These are phyloP conservation scores for Trichoderma brevicompactum DNA, from an alignment of 2,329 filamentous ascomycete species.

Conservation along the genomic window DNA sequence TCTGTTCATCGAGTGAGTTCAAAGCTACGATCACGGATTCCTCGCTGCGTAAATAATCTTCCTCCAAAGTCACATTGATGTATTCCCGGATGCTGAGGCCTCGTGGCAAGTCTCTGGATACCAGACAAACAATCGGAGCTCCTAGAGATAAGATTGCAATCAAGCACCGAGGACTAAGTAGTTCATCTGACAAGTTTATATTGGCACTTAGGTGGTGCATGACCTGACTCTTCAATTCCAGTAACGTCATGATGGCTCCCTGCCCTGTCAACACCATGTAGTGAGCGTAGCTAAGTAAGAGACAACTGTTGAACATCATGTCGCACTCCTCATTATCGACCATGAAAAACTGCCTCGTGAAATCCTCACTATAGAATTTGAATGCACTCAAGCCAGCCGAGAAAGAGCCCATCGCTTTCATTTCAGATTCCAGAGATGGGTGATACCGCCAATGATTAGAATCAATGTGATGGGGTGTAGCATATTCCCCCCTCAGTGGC, in stretches of 20 bases:
- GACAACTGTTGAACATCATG: constrained; percentile 11
- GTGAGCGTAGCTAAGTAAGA: constrained; percentile 11
- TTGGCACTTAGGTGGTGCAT: not conserved
- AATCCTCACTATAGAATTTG: constrained; percentile 10
- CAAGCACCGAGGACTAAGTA: constrained; percentile 10
- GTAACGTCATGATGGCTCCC: not conserved
- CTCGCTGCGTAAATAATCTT: not conserved
- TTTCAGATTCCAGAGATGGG: not conserved
- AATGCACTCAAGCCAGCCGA: not conserved
- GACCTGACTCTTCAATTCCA: constrained; percentile 14
- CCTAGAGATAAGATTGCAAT: constrained; percentile 5
- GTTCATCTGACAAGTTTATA: not conserved
- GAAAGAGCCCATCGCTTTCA: not conserved
- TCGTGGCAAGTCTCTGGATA: constrained; percentile 4
- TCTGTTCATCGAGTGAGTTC: not conserved
- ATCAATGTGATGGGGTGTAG: not conserved
- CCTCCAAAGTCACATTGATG: constrained; percentile 2
- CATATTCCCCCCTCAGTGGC: not conserved
- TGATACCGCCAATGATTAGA: not conserved
- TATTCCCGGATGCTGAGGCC: not conserved
- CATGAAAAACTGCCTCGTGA: constrained; percentile 4
- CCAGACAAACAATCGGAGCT: constrained; percentile 14
- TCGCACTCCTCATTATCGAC: not conserved
- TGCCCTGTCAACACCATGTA: constrained; percentile 7
- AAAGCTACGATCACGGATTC: not conserved